Percentiles rank a stretch among this genome's conserved stretches.
These are phyloP conservation scores for Sphagnum tenellum DNA, from an alignment of 225 moss, liverwort and hornwort species.

Conservation along the genomic window DNA sequence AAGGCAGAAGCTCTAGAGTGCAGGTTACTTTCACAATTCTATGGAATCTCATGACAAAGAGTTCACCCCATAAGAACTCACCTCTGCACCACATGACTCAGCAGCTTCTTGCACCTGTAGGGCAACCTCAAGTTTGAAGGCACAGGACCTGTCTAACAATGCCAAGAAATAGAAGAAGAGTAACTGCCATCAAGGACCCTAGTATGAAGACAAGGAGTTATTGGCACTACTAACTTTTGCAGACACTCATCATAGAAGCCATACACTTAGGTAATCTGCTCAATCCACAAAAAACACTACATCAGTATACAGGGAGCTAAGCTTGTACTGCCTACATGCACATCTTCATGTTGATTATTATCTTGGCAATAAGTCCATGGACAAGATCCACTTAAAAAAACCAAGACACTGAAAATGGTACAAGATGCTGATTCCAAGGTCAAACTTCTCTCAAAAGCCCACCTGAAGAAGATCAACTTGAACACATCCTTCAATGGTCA, in stretches of 20 bases:
- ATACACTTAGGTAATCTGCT: constrained; percentile 6
- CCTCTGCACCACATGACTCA: too few species aligned
- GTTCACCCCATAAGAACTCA: too few species aligned
- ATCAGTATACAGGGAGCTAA: constrained; percentile 40
- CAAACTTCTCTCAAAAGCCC: neutral
- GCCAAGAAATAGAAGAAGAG: too few species aligned
- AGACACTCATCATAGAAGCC: constrained; percentile 4
- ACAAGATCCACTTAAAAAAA: too few species aligned
- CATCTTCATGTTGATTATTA: neutral
- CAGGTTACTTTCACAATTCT: too few species aligned
- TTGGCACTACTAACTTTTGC: neutral
- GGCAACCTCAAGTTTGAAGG: too few species aligned
- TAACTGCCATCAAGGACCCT: too few species aligned
- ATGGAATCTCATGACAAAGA: too few species aligned
- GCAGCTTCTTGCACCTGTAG: too few species aligned
- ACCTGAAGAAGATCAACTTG: constrained; percentile 99
- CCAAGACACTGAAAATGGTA: too few species aligned
- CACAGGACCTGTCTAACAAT: too few species aligned
- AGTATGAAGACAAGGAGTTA: neutral
- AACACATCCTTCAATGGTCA: constrained; percentile 95
- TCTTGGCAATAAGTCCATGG: neutral
- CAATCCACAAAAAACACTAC: neutral
- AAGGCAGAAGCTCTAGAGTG: too few species aligned
- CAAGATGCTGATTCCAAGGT: neutral
- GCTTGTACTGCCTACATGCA: constrained; percentile 76